Evolutionary conservation across 139 green algal genomes (phyloP).

Genomic region (Micromonas commoda): DNA sequence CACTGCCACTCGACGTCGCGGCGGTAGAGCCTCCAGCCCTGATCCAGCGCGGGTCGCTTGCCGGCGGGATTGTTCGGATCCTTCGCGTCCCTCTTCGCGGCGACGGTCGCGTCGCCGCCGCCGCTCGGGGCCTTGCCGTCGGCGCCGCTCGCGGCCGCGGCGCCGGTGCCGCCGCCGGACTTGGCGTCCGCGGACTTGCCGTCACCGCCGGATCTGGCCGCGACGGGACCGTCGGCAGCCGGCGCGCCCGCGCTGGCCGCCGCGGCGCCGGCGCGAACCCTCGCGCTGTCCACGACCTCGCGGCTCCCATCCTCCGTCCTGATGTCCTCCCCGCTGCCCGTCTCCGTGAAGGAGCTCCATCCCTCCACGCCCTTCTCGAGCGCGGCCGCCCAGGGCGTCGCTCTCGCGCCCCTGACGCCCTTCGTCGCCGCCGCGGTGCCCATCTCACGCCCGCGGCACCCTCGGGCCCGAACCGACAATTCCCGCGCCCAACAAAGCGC

Average conservation of each 20-base stretch:
- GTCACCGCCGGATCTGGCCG: neutral
- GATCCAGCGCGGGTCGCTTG: neutral
- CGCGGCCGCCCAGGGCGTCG: neutral
- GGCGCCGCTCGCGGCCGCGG: too few relatives aligned
- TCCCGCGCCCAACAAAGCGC: too few relatives aligned
- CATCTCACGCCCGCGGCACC: too few relatives aligned
- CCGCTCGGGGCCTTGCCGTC: neutral
- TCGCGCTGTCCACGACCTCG: neutral
- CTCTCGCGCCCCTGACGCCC: neutral
- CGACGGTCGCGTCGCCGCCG: neutral
- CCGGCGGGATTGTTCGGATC: neutral
- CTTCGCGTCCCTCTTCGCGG: neutral
- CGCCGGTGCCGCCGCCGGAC: too few relatives aligned
- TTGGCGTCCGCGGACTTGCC: neutral
- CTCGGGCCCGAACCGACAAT: too few relatives aligned
- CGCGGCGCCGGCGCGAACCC: too few relatives aligned
- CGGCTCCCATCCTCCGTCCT: neutral
- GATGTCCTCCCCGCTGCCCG: neutral
- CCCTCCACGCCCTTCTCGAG: neutral
- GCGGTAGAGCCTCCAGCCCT: neutral
- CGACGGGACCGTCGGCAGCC: too few relatives aligned
- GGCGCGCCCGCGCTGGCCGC: too few relatives aligned
- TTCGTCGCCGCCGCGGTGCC: neutral
- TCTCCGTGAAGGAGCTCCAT: neutral
- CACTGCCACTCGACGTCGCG: constrained; percentile 26